Evolutionary conservation across 148 eudicot genomes (phyloP).

Genomic region (Diospyros kaki): DNA sequence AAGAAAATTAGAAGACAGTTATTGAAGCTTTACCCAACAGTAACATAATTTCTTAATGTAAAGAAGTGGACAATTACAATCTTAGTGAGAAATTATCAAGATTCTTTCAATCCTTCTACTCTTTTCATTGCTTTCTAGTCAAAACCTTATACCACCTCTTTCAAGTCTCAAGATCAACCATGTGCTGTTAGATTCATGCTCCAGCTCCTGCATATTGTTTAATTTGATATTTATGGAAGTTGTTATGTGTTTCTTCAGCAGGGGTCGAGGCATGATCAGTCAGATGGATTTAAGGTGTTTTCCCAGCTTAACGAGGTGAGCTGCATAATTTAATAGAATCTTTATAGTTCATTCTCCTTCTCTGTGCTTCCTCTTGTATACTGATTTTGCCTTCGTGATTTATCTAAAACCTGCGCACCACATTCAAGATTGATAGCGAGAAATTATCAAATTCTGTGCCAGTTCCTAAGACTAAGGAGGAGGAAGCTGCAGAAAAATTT

Average conservation of each 20-base stretch:
- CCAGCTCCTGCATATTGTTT: not conserved
- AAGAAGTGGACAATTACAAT: not conserved
- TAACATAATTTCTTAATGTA: not conserved
- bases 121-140: not conserved
- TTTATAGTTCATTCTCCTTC: not conserved
- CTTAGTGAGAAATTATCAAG: not conserved
- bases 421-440: slow-evolving; percentile 26
- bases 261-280: slow-evolving; percentile 28
- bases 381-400: slow-evolving; percentile 7
- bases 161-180: not conserved
- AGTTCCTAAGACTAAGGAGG: slow-evolving; percentile 19
- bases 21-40: not conserved
- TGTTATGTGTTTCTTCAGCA: slow-evolving; percentile 15
- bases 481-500: slow-evolving; percentile 18
- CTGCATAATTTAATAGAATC: slow-evolving; percentile 1
- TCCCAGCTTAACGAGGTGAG: slow-evolving; percentile 43
- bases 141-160: not conserved
- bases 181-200: not conserved
- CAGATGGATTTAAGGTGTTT: slow-evolving; percentile 32
- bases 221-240: not conserved
- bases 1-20: not conserved
- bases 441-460: slow-evolving; percentile 32
- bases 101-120: not conserved
- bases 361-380: not conserved
- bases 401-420: slow-evolving; percentile 12